Percentiles rank a stretch among this genome's conserved stretches.
Conservation (phyloP, 495 filamentous ascomycete species). For the Bryoglossum gracile region DNA sequence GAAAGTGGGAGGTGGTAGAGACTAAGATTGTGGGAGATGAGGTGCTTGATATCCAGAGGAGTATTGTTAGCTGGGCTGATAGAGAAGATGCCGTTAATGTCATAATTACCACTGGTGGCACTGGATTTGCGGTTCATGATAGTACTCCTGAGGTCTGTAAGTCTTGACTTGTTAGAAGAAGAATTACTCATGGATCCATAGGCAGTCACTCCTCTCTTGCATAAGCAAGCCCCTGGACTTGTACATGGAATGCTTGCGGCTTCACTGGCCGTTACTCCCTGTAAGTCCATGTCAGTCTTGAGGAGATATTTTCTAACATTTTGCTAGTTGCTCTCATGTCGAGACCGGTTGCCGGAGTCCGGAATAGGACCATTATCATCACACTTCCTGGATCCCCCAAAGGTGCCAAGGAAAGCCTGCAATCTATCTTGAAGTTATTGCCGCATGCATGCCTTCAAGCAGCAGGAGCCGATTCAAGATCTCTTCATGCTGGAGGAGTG, state of each 20-base stretch:
- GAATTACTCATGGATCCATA: slow-evolving; percentile 23
- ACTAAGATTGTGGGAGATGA: slow-evolving; percentile 78
- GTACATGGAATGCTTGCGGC: slow-evolving; percentile 91
- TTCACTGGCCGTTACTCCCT: slow-evolving; percentile 81
- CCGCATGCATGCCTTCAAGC: slow-evolving; percentile 92
- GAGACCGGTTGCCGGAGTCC: slow-evolving; percentile 82
- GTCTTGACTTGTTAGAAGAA: neutral
- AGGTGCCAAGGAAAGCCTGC: slow-evolving; percentile 94
- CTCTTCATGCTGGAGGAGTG: slow-evolving; percentile 71
- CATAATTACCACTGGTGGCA: slow-evolving; percentile 84
- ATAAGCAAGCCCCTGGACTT: slow-evolving; percentile 82
- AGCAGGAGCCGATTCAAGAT: slow-evolving; percentile 72
- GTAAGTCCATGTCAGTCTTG: slow-evolving; percentile 43
- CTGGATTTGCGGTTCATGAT: slow-evolving; percentile 87
- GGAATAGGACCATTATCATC: slow-evolving; percentile 76
- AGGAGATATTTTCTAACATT: slow-evolving; percentile 3
- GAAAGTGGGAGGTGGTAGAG: slow-evolving; percentile 60
- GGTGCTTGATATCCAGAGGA: slow-evolving; percentile 61
- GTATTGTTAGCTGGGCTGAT: slow-evolving; percentile 65
- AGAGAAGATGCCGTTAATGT: slow-evolving; percentile 56
- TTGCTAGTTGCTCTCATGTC: slow-evolving; percentile 90
- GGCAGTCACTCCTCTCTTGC: slow-evolving; percentile 74
- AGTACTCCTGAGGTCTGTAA: slow-evolving; percentile 75
- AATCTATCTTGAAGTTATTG: slow-evolving; percentile 78
- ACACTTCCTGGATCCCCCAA: slow-evolving; percentile 94